A percentile compares a stretch with the other conserved stretches of the same genome.
Conservation (phyloP, 2,329 filamentous ascomycete genomes). For the Paraphaeosphaeria sporulosa region DNA sequence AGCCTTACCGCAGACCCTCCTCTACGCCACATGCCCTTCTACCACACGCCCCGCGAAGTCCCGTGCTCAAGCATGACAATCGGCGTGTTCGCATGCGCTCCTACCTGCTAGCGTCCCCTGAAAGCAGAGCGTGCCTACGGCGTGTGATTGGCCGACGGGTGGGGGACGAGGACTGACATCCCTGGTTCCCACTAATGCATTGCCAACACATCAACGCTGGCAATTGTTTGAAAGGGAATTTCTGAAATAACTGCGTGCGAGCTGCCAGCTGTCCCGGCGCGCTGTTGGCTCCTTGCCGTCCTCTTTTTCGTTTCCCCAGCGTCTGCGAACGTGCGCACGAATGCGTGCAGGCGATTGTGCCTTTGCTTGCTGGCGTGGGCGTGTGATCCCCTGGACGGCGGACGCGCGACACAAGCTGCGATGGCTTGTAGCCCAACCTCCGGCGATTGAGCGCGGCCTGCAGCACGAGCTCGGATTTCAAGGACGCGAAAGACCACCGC, state of each 20-base stretch:
- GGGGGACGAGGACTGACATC: conserved; percentile 19
- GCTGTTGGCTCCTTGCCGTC: conserved; percentile 15
- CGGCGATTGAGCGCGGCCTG: neutral
- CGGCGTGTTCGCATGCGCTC: conserved; percentile 12
- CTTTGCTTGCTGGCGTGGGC: neutral
- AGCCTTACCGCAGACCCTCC: neutral
- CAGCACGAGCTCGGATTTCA: neutral
- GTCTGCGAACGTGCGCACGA: neutral
- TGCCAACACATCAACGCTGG: conserved; percentile 33
- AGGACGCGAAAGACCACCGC: neutral
- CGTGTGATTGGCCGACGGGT: no score
- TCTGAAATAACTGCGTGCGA: conserved; percentile 5
- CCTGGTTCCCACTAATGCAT: conserved; percentile 47
- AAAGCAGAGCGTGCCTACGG: no score
- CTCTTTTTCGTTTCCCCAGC: neutral
- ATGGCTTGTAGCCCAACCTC: conserved; percentile 4
- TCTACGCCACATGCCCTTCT: neutral
- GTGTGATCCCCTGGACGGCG: neutral
- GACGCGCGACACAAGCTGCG: conserved; percentile 1
- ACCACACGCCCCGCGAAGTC: neutral
- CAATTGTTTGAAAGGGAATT: conserved; percentile 35
- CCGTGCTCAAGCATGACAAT: neutral
- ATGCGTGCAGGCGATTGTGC: neutral
- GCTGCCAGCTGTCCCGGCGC: conserved; percentile 18
- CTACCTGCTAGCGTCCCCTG: neutral